Base-by-base conservation (phyloP, 192 early-diverging fungal species). In the Gaertneriomyces sp. region DNA sequence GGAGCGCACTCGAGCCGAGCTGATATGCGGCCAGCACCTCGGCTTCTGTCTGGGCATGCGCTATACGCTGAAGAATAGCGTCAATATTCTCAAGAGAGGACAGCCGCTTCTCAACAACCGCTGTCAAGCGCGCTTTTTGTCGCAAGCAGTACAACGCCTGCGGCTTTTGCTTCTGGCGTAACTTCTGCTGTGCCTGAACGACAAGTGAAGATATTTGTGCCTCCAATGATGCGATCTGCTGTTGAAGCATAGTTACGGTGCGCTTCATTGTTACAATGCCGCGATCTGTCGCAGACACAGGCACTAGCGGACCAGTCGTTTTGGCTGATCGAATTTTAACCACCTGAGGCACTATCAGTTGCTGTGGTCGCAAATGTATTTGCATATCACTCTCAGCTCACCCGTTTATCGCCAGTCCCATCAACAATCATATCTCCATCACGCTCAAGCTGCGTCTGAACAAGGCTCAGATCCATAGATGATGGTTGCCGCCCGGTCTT, bases 11-110 rank as follows among this genome's bases (percentile, higher is more conserved):
- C 7, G 87, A 77, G 1, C 88, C 88, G 8, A 84, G 57, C 43
- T 78, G 69, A 66, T 85, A 90, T 0, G 84, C 84, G 7, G 80
- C 70, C 2, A 90, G 56, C 72, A 81, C 85, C 69, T 87, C 84
- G 0, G 79, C 47, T 63, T 90, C 84, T 7, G 78, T 79, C 53
- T 87, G 84, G 7, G 87, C 83, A 6, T 70, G 68, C 53, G 87
- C 81, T 45, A 90, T 88, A 54, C 82, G 83, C 38, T 81, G 66
- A 20, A 90, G 54, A 33, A 90, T 84, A 5, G 71, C 69, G 17
- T 85, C 83, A 33, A 90, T 76, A 0, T 83, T 82, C 38, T 86
- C 80, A 10, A 87, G 63, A 14, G 84, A 85, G 6, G 61, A 60
- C 7, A 88, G 41, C 7, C 87, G 74, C 56, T 84, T 79, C 25